Percentiles rank a stretch among this genome's conserved stretches.
Evolutionary conservation across 2,329 filamentous ascomycete genomes (phyloP).

Genomic region (Xylariales sp.): DNA sequence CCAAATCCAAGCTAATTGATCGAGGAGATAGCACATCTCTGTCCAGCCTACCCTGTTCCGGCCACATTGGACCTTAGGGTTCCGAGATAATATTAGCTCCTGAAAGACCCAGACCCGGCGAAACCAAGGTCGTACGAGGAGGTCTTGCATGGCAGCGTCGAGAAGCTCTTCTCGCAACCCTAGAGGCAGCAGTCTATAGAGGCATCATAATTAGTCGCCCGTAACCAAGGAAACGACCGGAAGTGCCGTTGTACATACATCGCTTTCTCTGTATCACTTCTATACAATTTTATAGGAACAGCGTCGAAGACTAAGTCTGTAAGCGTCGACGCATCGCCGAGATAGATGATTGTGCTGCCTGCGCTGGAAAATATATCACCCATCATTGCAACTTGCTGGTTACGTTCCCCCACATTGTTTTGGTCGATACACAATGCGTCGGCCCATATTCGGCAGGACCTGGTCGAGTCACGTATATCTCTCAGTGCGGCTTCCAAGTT

Average conservation of each 20-base stretch:
- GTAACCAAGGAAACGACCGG: background rate
- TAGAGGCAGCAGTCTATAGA: too few relatives aligned
- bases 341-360: background rate
- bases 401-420: background rate
- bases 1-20: background rate
- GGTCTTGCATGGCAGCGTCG: too few relatives aligned
- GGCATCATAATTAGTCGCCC: too few relatives aligned
- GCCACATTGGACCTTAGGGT: background rate
- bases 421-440: slow-evolving; percentile 1
- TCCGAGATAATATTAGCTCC: background rate
- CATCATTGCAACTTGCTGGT: background rate
- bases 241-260: background rate
- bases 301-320: background rate
- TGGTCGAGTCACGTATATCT: background rate
- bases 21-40: background rate
- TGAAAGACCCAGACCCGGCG: background rate
- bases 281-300: too few relatives aligned
- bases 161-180: too few relatives aligned
- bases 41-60: background rate
- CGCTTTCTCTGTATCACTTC: background rate
- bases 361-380: background rate
- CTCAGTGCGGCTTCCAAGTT: background rate
- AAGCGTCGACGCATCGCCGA: background rate
- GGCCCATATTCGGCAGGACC: background rate
- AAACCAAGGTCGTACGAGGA: background rate